Evolutionary conservation across 2,329 filamentous ascomycete species (phyloP), one percentile per base, ranked within the genome.

Genomic region (Cercospora sp.): DNA sequence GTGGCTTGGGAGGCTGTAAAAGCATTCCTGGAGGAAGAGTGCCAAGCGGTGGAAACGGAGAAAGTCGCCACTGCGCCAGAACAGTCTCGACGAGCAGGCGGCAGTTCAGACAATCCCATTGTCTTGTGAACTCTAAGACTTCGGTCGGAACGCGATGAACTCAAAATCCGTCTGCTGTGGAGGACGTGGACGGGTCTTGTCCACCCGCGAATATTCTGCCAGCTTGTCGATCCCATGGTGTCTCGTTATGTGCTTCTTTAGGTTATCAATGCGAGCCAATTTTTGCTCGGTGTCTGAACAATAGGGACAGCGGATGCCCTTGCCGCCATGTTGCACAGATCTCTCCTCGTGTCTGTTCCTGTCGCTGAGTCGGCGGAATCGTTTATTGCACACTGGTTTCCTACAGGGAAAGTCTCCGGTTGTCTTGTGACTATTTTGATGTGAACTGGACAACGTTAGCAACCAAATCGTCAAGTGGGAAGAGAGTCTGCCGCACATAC

Each of bases 1-100:
- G 76, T 86, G 4, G 78, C 81, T 16, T 73, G 79, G 40, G 80
- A 84, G 68, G 83, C 84, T 2, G 75, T 87, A 1, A 64, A 67
- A 60, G 78, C 66, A 3, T 86, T 87, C 73, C 66, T 80, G 55
- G 43, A 45, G 1, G 37, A 63, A 16, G 37, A 60, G n/a, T 63
- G 61, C 12, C 24, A 57, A 18, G 37, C 2, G 37, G 37, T 43
- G 37, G 37, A n/a, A 43, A 43, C 5, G 37, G 37, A n/a, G 37
- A n/a, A 0, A 18, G 26, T 16, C 12, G 16, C 13, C 30, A 18
- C 43, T 12, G 45, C 9, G 18, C 3, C 5, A 13, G 4, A 12
- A 10, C 10, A 51, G 3, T 5, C 5, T 3, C 3, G 21, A 26
- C 21, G 45, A 51, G 45, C 45, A 24, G 26, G 28, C 1, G 45